Percentiles rank a stretch among this genome's conserved stretches.
Evolutionary conservation across 192 early-diverging fungal genomes (phyloP).

Genomic region (Backusella morwellensis): DNA sequence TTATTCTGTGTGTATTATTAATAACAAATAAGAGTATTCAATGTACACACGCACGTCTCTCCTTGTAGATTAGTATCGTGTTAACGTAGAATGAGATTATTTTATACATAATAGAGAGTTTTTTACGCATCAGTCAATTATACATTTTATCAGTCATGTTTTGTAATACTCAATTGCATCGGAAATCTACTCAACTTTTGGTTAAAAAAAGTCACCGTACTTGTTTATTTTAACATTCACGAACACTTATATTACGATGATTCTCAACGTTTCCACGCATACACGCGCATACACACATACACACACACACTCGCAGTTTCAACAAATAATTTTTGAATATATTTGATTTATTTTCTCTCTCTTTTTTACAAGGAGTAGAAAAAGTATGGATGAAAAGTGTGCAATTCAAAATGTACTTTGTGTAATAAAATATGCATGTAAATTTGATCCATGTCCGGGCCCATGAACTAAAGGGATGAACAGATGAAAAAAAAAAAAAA

Average conservation of each 20-base stretch:
- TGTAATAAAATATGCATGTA: conserved; percentile 3
- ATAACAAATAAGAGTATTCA: background rate
- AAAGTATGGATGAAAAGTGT: too few relatives aligned
- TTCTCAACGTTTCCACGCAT: background rate
- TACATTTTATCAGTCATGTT: background rate
- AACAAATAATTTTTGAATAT: background rate
- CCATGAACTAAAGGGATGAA: background rate
- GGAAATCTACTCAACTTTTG: background rate
- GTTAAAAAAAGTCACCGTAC: background rate
- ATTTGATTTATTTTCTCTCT: background rate
- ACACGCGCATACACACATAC: too few relatives aligned
- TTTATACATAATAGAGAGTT: too few relatives aligned
- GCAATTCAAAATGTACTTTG: background rate
- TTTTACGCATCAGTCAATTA: too few relatives aligned
- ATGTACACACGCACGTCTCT: background rate
- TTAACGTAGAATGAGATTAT: too few relatives aligned
- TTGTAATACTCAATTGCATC: background rate
- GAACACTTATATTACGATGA: background rate
- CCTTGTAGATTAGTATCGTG: background rate
- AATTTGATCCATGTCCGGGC: background rate
- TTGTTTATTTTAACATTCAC: background rate
- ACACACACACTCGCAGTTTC: background rate
- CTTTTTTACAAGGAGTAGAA: background rate
- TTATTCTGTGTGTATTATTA: background rate
- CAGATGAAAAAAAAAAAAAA: too few relatives aligned